Conservation (phyloP, 768 basidiomycete genomes). For the Hebeloma cylindrosporum region DNA sequence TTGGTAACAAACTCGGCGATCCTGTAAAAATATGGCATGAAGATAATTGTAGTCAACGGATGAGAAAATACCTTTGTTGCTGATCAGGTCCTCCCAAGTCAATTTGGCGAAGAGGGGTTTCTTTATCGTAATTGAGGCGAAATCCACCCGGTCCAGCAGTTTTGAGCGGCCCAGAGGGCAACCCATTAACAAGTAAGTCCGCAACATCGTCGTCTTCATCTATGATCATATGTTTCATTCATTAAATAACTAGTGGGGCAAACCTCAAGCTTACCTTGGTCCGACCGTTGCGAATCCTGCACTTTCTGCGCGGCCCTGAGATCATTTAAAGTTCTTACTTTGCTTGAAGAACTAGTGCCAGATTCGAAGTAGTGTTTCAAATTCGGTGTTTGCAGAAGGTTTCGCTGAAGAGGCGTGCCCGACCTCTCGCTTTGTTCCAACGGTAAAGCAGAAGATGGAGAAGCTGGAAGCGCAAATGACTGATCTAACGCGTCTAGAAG, state of each 20-base stretch:
- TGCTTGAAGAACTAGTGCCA: slow-evolving; percentile 10
- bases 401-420: slow-evolving; percentile 7
- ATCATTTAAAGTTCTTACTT: slow-evolving; percentile 9
- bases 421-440: not conserved
- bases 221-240: no score
- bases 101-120: slow-evolving; percentile 47
- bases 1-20: slow-evolving; percentile 63
- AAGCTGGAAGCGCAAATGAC: slow-evolving; percentile 14
- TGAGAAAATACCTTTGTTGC: slow-evolving; percentile 38
- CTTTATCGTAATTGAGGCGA: slow-evolving; percentile 47
- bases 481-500: slow-evolving; percentile 33
- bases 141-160: slow-evolving; percentile 34
- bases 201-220: no score
- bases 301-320: slow-evolving; percentile 11
- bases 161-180: slow-evolving; percentile 2
- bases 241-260: no score
- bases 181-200: not conserved
- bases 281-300: slow-evolving; percentile 1
- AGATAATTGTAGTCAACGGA: not conserved
- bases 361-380: slow-evolving; percentile 8
- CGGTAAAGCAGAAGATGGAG: not conserved
- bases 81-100: slow-evolving; percentile 64
- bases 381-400: slow-evolving; percentile 9
- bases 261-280: slow-evolving; percentile 11
- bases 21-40: slow-evolving; percentile 34